These are phyloP conservation scores for Vitis rotundifolia DNA, from an alignment of 164 flowering plant species.

Conservation along the genomic window DNA sequence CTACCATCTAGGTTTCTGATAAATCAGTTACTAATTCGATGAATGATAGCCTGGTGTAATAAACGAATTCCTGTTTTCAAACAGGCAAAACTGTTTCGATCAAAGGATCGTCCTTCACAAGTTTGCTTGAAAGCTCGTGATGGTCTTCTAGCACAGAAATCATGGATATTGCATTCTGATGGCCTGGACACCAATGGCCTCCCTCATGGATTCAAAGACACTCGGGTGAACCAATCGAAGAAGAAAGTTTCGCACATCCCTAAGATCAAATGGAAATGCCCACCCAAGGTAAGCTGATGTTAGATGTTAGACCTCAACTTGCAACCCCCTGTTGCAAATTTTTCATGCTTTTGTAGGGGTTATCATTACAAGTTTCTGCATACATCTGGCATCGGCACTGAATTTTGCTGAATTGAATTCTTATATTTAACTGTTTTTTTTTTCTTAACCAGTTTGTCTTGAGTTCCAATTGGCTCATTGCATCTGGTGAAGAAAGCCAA, in stretches of 20 bases:
- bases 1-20: background rate
- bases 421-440: background rate
- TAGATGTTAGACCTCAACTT: background rate
- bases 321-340: background rate
- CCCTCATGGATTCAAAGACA: constrained; percentile 30
- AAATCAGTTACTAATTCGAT: background rate
- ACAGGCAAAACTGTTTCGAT: constrained; percentile 32
- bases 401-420: too few relatives aligned
- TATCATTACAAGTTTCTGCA: background rate
- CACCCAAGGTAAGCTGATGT: constrained; percentile 37
- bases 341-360: background rate
- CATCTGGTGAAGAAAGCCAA: constrained; percentile 45
- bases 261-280: constrained; percentile 37
- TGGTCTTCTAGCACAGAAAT: constrained; percentile 16
- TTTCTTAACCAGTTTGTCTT: constrained; percentile 23
- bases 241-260: constrained; percentile 11
- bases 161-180: constrained; percentile 15
- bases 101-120: constrained; percentile 34
- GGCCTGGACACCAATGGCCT: constrained; percentile 1
- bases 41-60: background rate
- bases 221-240: constrained; percentile 4
- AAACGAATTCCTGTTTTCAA: background rate
- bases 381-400: background rate
- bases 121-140: constrained; percentile 19
- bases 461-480: constrained; percentile 33